Conservation (phyloP, 352 stramenopile genomes). For the Pythium biforme region DNA sequence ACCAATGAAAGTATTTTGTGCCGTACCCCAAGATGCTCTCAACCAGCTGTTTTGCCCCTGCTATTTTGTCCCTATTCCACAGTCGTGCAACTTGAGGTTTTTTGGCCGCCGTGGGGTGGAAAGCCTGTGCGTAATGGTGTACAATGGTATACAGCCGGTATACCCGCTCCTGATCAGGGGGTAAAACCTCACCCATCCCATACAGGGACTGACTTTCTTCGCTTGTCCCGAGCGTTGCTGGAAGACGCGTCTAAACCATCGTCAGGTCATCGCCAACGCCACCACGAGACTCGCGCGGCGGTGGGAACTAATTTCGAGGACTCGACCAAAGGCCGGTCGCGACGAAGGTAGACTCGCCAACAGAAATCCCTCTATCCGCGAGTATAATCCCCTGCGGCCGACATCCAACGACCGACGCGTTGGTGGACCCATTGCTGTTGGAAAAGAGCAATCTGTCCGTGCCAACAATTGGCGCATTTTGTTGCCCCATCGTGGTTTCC, state of each 20-base stretch:
- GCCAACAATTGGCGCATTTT: neutral
- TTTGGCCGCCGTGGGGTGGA: neutral
- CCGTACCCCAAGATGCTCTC: conserved; percentile 8
- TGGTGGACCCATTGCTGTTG: too few species aligned
- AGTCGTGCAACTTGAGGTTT: conserved; percentile 6
- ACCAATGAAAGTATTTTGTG: neutral
- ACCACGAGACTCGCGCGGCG: neutral
- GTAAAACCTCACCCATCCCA: conserved; percentile 21
- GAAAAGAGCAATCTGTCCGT: too few species aligned
- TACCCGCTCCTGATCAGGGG: conserved; percentile 4
- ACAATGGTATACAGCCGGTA: conserved; percentile 2
- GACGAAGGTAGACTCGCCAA: neutral
- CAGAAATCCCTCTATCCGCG: too few species aligned
- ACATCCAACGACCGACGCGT: too few species aligned
- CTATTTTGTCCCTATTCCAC: conserved; percentile 5
- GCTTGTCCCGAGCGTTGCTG: conserved; percentile 2
- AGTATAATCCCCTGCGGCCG: too few species aligned
- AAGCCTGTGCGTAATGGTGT: conserved; percentile 15
- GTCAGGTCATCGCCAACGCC: neutral
- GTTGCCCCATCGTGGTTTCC: neutral
- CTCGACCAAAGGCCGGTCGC: neutral
- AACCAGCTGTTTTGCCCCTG: conserved; percentile 6
- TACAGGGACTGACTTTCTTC: conserved; percentile 25
- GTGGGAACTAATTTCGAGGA: neutral
- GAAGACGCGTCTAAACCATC: neutral